Evolutionary conservation across 192 early-diverging fungal genomes (phyloP).

Genomic region (Coemansia sp.): DNA sequence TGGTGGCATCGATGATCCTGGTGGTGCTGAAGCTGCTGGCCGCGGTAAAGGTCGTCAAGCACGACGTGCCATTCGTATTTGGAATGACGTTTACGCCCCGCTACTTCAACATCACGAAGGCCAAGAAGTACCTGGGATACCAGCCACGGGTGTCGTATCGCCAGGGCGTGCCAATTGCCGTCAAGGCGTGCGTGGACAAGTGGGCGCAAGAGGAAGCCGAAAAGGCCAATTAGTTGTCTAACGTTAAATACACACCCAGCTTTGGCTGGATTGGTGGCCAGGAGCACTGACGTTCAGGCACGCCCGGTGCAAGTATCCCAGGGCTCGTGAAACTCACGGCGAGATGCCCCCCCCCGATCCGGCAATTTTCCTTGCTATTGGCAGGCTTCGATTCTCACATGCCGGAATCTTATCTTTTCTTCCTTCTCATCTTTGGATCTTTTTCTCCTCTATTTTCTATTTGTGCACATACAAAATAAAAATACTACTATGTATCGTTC

Average conservation of each 20-base stretch:
- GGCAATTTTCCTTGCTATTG: too few species aligned
- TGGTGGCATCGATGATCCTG: conserved; percentile 64
- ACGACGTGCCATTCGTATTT: conserved; percentile 76
- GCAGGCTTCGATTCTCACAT: too few species aligned
- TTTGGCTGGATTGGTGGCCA: too few species aligned
- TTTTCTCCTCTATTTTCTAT: too few species aligned
- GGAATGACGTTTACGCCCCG: conserved; percentile 73
- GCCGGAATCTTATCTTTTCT: too few species aligned
- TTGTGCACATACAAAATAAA: too few species aligned
- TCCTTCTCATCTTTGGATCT: too few species aligned
- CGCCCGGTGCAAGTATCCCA: too few species aligned
- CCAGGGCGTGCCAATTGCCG: conserved; percentile 55
- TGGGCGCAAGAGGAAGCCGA: conserved; percentile 33
- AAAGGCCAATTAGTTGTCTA: conserved; percentile 2
- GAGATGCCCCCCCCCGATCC: too few species aligned
- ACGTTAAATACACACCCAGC: neutral
- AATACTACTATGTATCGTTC: too few species aligned
- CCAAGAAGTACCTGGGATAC: conserved; percentile 67
- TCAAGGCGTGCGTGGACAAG: conserved; percentile 41
- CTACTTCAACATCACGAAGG: conserved; percentile 87
- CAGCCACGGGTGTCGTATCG: conserved; percentile 53
- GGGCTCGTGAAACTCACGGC: too few species aligned
- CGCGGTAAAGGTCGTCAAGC: conserved; percentile 57
- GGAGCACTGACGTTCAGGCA: too few species aligned
- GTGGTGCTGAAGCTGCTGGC: conserved; percentile 58